These are phyloP conservation scores for Starmerella khaoyaiensis DNA, from an alignment of 805 yeast genomes.

Conservation along the genomic window DNA sequence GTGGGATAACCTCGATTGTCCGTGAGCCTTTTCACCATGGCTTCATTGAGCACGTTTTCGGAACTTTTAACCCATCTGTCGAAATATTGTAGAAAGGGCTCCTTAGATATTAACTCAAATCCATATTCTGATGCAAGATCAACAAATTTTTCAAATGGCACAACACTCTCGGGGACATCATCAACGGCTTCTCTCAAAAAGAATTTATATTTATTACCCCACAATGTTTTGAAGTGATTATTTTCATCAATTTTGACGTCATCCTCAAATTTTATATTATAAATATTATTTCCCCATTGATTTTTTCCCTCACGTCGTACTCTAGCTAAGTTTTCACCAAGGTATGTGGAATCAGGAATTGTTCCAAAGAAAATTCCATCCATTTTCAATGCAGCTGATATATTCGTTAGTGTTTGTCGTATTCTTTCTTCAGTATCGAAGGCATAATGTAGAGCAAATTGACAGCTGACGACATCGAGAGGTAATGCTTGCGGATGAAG, in stretches of 20 bases:
- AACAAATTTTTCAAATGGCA: slow-evolving; percentile 81
- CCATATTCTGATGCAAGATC: slow-evolving; percentile 75
- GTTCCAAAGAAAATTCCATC: slow-evolving; percentile 93
- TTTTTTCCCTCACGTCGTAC: slow-evolving; percentile 34
- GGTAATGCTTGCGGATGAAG: slow-evolving; percentile 67
- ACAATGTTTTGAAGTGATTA: slow-evolving; percentile 31
- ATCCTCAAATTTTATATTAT: slow-evolving; percentile 67
- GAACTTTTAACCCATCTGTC: slow-evolving; percentile 52
- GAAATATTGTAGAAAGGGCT: slow-evolving; percentile 72
- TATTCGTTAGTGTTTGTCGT: slow-evolving; percentile 56
- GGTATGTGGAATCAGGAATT: slow-evolving; percentile 70
- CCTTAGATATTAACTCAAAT: slow-evolving; percentile 54
- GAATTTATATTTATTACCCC: slow-evolving; percentile 73
- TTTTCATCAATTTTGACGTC: slow-evolving; percentile 33
- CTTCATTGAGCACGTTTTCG: slow-evolving; percentile 22
- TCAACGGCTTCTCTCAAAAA: slow-evolving; percentile 86
- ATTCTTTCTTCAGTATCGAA: slow-evolving; percentile 77
- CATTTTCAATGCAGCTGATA: slow-evolving; percentile 55
- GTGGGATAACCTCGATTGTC: slow-evolving; percentile 73
- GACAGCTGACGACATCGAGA: slow-evolving; percentile 78
- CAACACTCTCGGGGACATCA: slow-evolving; percentile 92
- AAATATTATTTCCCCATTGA: slow-evolving; percentile 76
- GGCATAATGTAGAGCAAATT: slow-evolving; percentile 90
- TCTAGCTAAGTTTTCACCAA: slow-evolving; percentile 38
- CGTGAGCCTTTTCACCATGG: slow-evolving; percentile 35